Percentiles rank a stretch among this genome's conserved stretches.
Conservation (phyloP, 164 flowering plant species). For the Platanus orientalis region DNA sequence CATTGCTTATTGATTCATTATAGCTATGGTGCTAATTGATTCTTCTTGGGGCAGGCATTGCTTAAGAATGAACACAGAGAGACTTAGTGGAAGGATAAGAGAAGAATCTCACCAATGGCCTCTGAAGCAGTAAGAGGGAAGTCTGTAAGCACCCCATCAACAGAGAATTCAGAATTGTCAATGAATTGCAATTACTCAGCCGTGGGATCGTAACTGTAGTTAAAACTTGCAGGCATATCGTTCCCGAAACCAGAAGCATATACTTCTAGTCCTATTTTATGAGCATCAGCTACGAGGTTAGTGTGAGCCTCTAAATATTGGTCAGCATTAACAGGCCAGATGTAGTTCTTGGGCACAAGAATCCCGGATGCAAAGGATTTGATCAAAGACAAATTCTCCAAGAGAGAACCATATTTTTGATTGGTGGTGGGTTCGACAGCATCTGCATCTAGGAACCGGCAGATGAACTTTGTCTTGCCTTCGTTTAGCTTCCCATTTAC, state of each 20-base stretch:
- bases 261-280: conserved; percentile 69
- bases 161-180: conserved; percentile 61
- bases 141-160: conserved; percentile 89
- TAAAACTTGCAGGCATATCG: conserved; percentile 56
- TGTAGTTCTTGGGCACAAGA: conserved; percentile 72
- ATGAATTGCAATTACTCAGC: conserved; percentile 72
- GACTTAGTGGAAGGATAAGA: neutral
- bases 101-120: conserved; percentile 51
- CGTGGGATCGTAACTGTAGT: conserved; percentile 78
- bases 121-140: conserved; percentile 83
- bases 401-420: conserved; percentile 40
- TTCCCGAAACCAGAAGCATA: conserved; percentile 79
- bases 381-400: conserved; percentile 44
- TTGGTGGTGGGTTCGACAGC: conserved; percentile 68
- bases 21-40: neutral
- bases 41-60: neutral
- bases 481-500: conserved; percentile 30
- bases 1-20: too few species aligned
- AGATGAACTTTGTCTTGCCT: conserved; percentile 52
- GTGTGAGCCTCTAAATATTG: conserved; percentile 50
- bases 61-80: neutral
- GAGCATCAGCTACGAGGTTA: conserved; percentile 74
- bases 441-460: conserved; percentile 38
- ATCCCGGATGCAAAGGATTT: conserved; percentile 74
- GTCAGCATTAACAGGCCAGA: conserved; percentile 54